Evolutionary conservation across 352 stramenopile species (phyloP).

Genomic region (Globisporangium spiculum): DNA sequence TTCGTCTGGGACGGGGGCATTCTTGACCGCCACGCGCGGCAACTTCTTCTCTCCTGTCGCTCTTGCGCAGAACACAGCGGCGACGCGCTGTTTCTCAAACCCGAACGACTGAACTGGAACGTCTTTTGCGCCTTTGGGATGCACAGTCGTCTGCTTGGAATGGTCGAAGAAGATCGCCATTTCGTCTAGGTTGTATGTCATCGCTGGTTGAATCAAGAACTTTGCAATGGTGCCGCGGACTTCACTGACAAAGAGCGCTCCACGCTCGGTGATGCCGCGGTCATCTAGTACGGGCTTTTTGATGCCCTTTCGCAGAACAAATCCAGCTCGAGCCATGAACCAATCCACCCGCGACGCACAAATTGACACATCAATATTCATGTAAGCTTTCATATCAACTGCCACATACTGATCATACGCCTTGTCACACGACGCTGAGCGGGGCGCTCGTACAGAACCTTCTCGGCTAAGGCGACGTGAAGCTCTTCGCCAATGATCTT

Average conservation of each 20-base stretch:
- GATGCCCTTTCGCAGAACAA: neutral
- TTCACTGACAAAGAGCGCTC: neutral
- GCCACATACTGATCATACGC: neutral
- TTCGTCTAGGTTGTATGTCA: constrained; percentile 1
- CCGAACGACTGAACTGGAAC: neutral
- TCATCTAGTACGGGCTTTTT: neutral
- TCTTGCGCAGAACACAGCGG: neutral
- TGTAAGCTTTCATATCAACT: neutral
- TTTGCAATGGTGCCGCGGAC: neutral
- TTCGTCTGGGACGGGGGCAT: neutral
- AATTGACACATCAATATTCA: neutral
- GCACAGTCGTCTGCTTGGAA: neutral
- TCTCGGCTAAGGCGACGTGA: neutral
- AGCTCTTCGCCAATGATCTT: neutral
- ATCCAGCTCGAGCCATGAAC: neutral
- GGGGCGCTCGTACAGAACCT: neutral
- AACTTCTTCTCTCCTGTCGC: neutral
- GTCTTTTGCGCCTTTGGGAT: neutral
- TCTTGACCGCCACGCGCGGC: neutral
- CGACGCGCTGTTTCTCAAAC: constrained; percentile 1
- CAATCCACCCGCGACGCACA: neutral
- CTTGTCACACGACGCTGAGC: neutral
- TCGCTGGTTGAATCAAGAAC: neutral
- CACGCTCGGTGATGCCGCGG: neutral
- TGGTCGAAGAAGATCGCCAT: constrained; percentile 1